Conservation (phyloP, 306 rosid species). For the Prunus mira region DNA sequence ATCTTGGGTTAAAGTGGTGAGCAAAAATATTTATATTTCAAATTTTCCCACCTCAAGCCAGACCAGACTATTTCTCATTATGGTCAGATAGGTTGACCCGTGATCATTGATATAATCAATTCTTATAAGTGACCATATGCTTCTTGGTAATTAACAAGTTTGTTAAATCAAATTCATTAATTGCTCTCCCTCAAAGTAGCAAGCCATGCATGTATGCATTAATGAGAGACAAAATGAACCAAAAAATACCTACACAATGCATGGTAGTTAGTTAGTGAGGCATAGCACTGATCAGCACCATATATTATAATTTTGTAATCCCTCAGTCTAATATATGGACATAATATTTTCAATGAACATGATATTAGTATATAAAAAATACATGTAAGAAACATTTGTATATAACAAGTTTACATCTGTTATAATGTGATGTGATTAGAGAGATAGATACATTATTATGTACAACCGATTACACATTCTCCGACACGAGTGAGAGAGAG, state of each 20-base stretch:
- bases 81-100: neutral
- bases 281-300: neutral
- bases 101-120: neutral
- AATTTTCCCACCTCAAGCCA: neutral
- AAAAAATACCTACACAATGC: neutral
- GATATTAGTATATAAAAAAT: no score
- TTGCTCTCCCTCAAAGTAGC: neutral
- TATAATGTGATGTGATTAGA: no score
- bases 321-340: neutral
- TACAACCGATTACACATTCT: no score
- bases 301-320: neutral
- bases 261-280: constrained; percentile 5
- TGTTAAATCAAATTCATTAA: neutral
- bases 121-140: neutral
- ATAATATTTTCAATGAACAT: neutral
- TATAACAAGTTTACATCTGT: fast-evolving
- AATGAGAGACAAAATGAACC: neutral
- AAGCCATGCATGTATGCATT: neutral
- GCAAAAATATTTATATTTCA: neutral
- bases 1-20: no score
- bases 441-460: no score
- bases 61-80: neutral
- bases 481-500: no score
- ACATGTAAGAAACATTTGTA: no score
- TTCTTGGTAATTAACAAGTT: neutral